A percentile compares a stretch with the other conserved stretches of the same genome.
These are phyloP conservation scores for Musa beccarii DNA, from an alignment of 176 grass and related monocot genomes.

Conservation along the genomic window DNA sequence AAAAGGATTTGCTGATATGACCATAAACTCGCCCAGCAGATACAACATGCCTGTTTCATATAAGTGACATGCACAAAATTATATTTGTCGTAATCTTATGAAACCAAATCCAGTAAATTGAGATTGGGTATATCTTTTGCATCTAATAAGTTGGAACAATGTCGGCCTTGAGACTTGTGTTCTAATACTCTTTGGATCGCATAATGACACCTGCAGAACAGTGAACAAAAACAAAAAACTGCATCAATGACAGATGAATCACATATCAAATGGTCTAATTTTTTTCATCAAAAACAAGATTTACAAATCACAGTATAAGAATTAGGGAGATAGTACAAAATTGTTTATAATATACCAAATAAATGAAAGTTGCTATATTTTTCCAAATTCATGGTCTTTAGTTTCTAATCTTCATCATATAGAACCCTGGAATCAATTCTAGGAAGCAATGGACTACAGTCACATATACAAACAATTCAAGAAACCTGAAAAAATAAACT, in stretches of 20 bases:
- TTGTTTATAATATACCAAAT: no score
- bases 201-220: slow-evolving; percentile 58
- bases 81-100: not conserved
- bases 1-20: not conserved
- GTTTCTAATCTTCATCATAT: no score
- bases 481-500: no score
- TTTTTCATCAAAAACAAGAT: not conserved
- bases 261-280: not conserved
- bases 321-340: not conserved
- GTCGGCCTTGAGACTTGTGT: slow-evolving; percentile 1
- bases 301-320: not conserved
- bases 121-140: not conserved
- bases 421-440: no score
- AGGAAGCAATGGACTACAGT: no score
- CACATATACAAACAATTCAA: no score
- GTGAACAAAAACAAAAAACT: not conserved
- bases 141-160: slow-evolving; percentile 24
- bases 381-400: not conserved
- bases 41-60: no score
- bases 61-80: not conserved
- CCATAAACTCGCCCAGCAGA: no score
- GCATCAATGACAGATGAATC: not conserved
- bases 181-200: slow-evolving; percentile 65
- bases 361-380: no score
- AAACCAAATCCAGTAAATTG: slow-evolving; percentile 3